Percentiles rank a stretch among this genome's conserved stretches.
Evolutionary conservation across 176 grass and related monocot species (phyloP).

Genomic region (Oryza coarctata): DNA sequence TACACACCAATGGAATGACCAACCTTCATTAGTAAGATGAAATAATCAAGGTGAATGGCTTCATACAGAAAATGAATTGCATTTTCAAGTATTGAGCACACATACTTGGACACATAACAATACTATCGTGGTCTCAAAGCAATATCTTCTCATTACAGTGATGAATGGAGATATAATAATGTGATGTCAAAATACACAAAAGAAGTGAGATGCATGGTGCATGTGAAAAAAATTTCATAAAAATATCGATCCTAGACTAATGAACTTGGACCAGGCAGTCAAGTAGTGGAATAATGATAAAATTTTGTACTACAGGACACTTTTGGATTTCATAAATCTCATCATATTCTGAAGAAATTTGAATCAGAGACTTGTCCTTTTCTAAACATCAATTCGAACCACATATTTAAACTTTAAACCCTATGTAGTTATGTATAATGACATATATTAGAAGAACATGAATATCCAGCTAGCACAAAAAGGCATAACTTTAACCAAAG

Average conservation of each 20-base stretch:
- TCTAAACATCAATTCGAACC: not conserved
- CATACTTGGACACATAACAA: not conserved
- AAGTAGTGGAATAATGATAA: not conserved
- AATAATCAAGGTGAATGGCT: not conserved
- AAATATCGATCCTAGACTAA: not conserved
- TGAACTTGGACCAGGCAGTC: not conserved
- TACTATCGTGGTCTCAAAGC: not conserved
- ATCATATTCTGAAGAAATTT: not conserved
- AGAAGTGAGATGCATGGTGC: not conserved
- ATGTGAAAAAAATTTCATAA: not conserved
- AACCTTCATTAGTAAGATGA: constrained; percentile 50
- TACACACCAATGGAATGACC: constrained; percentile 95
- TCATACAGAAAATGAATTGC: constrained; percentile 6
- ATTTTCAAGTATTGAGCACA: not conserved
- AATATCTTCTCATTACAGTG: not conserved
- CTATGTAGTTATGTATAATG: not conserved
- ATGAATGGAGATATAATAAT: not conserved
- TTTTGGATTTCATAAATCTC: not conserved
- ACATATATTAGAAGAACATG: constrained; percentile 5
- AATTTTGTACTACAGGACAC: not conserved
- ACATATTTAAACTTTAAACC: not conserved
- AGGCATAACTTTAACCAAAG: constrained; percentile 15
- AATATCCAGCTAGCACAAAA: not conserved
- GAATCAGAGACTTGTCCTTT: not conserved
- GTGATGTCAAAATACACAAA: not conserved